Base-by-base conservation (phyloP, 129 eudicot species). In the Escallonia herrerae region DNA sequence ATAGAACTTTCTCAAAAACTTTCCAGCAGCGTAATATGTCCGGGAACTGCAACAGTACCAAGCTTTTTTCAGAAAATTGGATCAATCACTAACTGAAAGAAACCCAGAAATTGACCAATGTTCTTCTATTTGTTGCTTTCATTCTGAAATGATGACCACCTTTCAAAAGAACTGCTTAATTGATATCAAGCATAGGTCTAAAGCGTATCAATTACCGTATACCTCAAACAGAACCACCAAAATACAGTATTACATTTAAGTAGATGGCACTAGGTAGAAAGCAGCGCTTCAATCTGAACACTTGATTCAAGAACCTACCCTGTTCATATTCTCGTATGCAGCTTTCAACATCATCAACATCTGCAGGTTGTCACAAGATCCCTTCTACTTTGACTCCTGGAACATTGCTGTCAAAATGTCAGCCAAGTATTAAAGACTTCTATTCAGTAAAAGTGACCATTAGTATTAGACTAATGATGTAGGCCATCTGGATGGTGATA, bases 351-450 rank as follows among this genome's bases (percentile, higher is more conserved):
- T 85, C 87, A 49, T 93, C 98, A 63, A 93, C 98, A 78, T 86
- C 95, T 63, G 98, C 98, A 74, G 98, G 96, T 82, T 93, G 98
- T 64, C 98, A 79, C 82, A 93, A 82, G 75, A 93, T 89, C 72
- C 98, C 98, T 82, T 93, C 98, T 63, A 81, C 87, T 80, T 82
- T 76, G 58, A 85, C 81, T 79, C 98, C 98, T 93, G 80, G 40
- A 72, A 62, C 56, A 81, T 53, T 40, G 69, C 8, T 42, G 37
- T 38, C 75, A 64, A 61, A 62, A 38, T 42, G 71, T 68, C 59
- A 80, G 67, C 55, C 48, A n/a, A 12, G 37, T 11, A 13, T 13
- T 40, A 68, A 7, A 58, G 8, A 40, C 13, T 44, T 5, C 13
- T 8, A 39, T 39, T 53, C 7, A 53, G 14, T 53, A 53, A 49